These are phyloP conservation scores for Telfairia occidentalis DNA, from an alignment of 331 rosid species.

Conservation along the genomic window DNA sequence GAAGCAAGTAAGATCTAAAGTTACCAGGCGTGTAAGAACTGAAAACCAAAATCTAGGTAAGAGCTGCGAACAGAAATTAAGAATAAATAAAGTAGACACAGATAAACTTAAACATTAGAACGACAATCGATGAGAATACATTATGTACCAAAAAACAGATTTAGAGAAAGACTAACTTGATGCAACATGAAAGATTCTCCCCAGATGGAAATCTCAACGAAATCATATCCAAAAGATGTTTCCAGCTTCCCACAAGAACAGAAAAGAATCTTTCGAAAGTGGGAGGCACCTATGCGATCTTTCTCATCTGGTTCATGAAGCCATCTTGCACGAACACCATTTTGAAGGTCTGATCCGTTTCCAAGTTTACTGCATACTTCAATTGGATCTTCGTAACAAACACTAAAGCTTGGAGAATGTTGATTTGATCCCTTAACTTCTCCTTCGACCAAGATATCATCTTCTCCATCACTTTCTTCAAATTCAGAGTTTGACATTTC, in stretches of 20 bases:
- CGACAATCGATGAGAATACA: not conserved
- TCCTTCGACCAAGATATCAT: slow-evolving; percentile 18
- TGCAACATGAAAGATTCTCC: slow-evolving; percentile 94
- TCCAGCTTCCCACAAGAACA: slow-evolving; percentile 72
- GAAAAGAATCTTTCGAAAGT: slow-evolving; percentile 54
- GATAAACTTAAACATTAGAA: not conserved
- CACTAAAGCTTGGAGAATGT: slow-evolving; percentile 14
- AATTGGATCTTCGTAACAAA: slow-evolving; percentile 17
- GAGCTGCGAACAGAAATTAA: not conserved
- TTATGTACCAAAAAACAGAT: not conserved
- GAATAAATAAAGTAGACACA: not conserved
- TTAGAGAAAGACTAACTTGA: slow-evolving; percentile 47
- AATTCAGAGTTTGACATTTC: slow-evolving; percentile 23
- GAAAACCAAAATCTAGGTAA: not conserved
- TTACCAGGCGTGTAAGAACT: not conserved
- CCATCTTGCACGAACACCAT: slow-evolving; percentile 54
- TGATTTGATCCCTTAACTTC: slow-evolving; percentile 15
- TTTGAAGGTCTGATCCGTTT: slow-evolving; percentile 24
- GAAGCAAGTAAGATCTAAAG: not conserved
- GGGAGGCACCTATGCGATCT: slow-evolving; percentile 61
- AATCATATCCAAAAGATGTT: slow-evolving; percentile 40
- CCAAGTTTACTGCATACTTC: slow-evolving; percentile 19
- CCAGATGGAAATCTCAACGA: slow-evolving; percentile 60
- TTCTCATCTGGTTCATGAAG: slow-evolving; percentile 60
- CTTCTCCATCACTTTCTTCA: slow-evolving; percentile 42